A percentile compares a stretch with the other conserved stretches of the same genome.
Evolutionary conservation across 2,329 filamentous ascomycete genomes (phyloP).

Genomic region (Biscogniauxia sp.): DNA sequence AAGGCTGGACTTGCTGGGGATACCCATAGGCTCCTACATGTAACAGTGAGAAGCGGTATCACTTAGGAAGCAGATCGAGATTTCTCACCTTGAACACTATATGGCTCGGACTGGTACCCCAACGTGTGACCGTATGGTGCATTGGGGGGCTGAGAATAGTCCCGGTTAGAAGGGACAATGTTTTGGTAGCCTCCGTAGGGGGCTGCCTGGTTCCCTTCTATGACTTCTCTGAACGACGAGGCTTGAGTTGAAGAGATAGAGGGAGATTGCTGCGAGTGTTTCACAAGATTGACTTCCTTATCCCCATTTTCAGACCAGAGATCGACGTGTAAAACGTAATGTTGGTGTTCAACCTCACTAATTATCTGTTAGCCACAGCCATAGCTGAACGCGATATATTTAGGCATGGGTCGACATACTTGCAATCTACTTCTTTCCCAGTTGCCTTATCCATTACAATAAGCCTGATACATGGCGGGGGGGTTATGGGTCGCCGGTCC

Average conservation of each 20-base stretch:
- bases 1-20: conserved; percentile 27
- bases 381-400: conserved; percentile 2
- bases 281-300: conserved; percentile 64
- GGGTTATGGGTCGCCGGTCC: conserved; percentile 94
- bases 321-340: conserved; percentile 54
- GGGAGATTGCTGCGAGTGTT: conserved; percentile 63
- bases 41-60: conserved; percentile 8
- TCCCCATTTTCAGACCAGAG: conserved; percentile 65
- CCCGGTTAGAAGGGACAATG: conserved; percentile 30
- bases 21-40: conserved; percentile 25
- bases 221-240: conserved; percentile 60
- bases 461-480: conserved; percentile 85
- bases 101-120: conserved; percentile 28
- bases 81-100: conserved; percentile 26
- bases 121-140: conserved; percentile 25
- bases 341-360: conserved; percentile 31
- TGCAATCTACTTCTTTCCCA: conserved; percentile 78
- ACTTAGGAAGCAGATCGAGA: background rate
- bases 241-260: conserved; percentile 80
- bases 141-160: conserved; percentile 25
- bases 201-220: conserved; percentile 26
- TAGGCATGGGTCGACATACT: conserved; percentile 51
- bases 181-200: conserved; percentile 28
- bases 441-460: conserved; percentile 73
- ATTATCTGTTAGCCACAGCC: conserved; percentile 6